A percentile compares a stretch with the other conserved stretches of the same genome.
Evolutionary conservation across 1,139 yeast genomes (phyloP).

Genomic region (Hyphopichia fennica): DNA sequence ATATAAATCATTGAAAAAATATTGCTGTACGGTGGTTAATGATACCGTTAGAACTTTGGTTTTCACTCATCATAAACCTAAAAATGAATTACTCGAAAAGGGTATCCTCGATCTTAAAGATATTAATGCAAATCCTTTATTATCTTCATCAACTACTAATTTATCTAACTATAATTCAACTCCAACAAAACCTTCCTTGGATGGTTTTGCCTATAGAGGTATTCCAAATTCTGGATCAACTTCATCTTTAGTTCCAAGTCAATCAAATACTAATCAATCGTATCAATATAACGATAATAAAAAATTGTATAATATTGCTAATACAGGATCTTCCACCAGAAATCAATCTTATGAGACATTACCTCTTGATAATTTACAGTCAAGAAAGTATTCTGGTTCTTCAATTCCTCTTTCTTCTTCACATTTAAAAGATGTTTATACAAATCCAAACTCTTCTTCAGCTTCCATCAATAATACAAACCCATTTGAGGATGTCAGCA

Average conservation of each 20-base stretch:
- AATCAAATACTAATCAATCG: not conserved
- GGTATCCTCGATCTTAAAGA: constrained; percentile 29
- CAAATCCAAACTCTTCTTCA: not conserved
- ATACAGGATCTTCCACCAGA: not conserved
- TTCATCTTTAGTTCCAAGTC: constrained; percentile 1
- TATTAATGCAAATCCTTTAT: constrained; percentile 28
- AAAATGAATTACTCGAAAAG: constrained; percentile 31
- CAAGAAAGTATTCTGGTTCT: not conserved
- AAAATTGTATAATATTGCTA: constrained; percentile 10
- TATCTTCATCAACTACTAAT: constrained; percentile 13
- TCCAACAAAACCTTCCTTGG: not conserved
- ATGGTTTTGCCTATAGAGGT: constrained; percentile 5
- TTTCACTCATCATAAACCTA: constrained; percentile 46
- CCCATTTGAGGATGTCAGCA: constrained; percentile 9
- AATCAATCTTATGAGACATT: constrained; percentile 7
- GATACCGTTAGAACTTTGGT: constrained; percentile 54
- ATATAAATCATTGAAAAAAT: constrained; percentile 49
- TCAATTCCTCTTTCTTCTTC: constrained; percentile 1
- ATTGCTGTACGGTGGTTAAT: constrained; percentile 58
- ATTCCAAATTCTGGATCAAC: constrained; percentile 1
- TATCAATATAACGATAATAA: constrained; percentile 13
- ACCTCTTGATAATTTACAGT: constrained; percentile 6
- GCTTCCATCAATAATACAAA: constrained; percentile 4
- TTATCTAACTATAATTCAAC: constrained; percentile 6
- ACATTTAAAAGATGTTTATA: constrained; percentile 1